Conservation (phyloP, 805 yeast genomes). For the Candida berthetii region DNA sequence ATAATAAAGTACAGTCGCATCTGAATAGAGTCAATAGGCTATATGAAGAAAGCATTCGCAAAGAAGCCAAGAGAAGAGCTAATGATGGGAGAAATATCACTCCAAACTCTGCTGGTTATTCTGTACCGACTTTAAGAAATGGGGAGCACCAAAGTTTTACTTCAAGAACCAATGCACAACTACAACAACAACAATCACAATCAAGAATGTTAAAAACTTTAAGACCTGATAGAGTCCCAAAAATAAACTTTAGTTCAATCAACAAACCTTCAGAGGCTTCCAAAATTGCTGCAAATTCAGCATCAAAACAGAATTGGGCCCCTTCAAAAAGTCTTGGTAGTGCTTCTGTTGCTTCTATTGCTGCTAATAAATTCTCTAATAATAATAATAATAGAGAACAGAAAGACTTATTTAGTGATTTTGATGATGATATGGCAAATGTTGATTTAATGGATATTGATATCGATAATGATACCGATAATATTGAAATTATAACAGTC, state of each 20-base stretch:
- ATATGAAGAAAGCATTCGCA: constrained; percentile 8
- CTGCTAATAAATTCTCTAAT: constrained; percentile 1
- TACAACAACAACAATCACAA: constrained; percentile 10
- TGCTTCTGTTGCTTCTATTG: neutral
- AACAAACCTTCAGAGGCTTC: constrained; percentile 16
- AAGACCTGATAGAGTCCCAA: constrained; percentile 19
- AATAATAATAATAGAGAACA: neutral
- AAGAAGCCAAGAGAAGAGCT: constrained; percentile 1
- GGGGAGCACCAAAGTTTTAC: constrained; percentile 19
- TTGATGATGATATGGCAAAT: constrained; percentile 3
- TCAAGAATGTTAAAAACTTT: constrained; percentile 27
- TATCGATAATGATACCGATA: constrained; percentile 16
- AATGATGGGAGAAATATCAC: neutral
- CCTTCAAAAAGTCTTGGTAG: constrained; percentile 13
- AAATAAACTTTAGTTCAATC: constrained; percentile 8
- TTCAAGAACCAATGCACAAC: constrained; percentile 7
- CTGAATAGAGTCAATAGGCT: constrained; percentile 27
- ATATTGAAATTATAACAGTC: constrained; percentile 4
- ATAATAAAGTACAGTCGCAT: constrained; percentile 26
- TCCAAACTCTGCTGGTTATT: constrained; percentile 5
- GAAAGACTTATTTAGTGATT: constrained; percentile 5
- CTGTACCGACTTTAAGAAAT: constrained; percentile 17
- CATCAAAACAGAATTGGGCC: constrained; percentile 13
- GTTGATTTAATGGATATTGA: neutral
- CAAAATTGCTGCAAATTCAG: constrained; percentile 19